Evolutionary conservation across 2,329 filamentous ascomycete species (phyloP), one percentile per base, ranked within the genome.

Genomic region (Exophiala bonariae): DNA sequence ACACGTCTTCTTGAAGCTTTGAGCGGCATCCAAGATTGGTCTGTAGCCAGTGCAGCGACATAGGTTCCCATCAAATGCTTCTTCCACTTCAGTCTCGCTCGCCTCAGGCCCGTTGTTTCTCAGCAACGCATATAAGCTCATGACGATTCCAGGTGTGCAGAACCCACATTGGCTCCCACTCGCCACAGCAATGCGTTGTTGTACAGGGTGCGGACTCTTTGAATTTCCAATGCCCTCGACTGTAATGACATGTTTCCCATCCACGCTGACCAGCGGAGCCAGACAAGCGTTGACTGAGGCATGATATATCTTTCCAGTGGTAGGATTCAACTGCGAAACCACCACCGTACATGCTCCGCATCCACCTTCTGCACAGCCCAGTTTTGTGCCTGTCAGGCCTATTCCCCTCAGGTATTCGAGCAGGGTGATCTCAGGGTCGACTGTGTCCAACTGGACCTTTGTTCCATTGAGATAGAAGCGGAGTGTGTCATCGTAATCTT

Each of bases 191-290:
- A 99, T 87, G 38, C 93, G 81, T 71, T 97, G 90, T 66, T 97
- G 93, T 3, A 86, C 77, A 2, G 92, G 88, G 72, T 99, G 93
- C 4, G 93, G 93, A 33, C 78, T 82, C 66, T 93, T 86, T 20
- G 88, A 84, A 65, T 86, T 88, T 9, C 93, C 93, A 61, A 99
- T 96, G 5, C 93, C 93, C 70, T 99, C 93, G 32, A 99, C 85
- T 3, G 93, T 99, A 64, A 99, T 91, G 62, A 97, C 89, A 78
- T 99, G 93, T 67, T 99, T 99, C 35, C 93, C 93, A 66, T 97
- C 93, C 34, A 97, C 81, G 61, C 90, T 95, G 57, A 90, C 87
- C 37, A 99, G 78, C 5, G 93, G 93, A 9, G 93, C 92, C 42
- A 99, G 76, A 66, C 93, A 99, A 33, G 93, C 93, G 66, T 99